These are phyloP conservation scores for Pseudocercospora crystallina DNA, from an alignment of 2,329 filamentous ascomycete species.

Conservation along the genomic window DNA sequence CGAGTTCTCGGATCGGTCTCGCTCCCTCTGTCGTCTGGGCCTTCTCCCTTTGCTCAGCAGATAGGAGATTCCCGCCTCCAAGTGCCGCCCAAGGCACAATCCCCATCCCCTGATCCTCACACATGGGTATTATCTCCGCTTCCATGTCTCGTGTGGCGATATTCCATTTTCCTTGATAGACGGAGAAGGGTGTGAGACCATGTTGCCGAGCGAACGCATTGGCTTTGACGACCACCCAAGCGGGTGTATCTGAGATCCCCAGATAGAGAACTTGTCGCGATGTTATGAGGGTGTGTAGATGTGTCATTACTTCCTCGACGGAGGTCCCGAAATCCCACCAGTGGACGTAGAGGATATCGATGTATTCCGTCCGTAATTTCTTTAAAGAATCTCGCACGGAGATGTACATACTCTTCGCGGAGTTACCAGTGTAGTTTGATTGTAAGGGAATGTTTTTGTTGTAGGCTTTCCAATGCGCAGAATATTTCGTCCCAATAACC, in stretches of 20 bases:
- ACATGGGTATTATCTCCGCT: slow-evolving; percentile 60
- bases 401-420: slow-evolving; percentile 60
- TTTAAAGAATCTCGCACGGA: slow-evolving; percentile 37
- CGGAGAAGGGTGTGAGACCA: slow-evolving; percentile 65
- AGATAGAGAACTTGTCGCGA: slow-evolving; percentile 66
- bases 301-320: slow-evolving; percentile 67
- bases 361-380: slow-evolving; percentile 65
- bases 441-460: slow-evolving; percentile 14
- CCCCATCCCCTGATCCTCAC: slow-evolving; percentile 58
- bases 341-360: slow-evolving; percentile 56
- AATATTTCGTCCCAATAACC: slow-evolving; percentile 55
- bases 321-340: slow-evolving; percentile 38
- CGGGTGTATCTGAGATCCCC: slow-evolving; percentile 66
- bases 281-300: slow-evolving; percentile 59
- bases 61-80: slow-evolving; percentile 23
- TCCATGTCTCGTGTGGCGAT: slow-evolving; percentile 47
- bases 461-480: slow-evolving; percentile 30
- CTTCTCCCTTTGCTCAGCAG: background rate
- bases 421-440: slow-evolving; percentile 59
- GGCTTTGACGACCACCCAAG: slow-evolving; percentile 50
- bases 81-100: slow-evolving; percentile 57
- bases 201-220: slow-evolving; percentile 61
- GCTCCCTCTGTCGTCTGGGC: background rate
- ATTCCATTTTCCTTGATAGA: slow-evolving; percentile 64
- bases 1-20: background rate